These are phyloP conservation scores for Debaryomyces psychrophilus DNA, from an alignment of 1,139 yeast genomes.

Conservation along the genomic window DNA sequence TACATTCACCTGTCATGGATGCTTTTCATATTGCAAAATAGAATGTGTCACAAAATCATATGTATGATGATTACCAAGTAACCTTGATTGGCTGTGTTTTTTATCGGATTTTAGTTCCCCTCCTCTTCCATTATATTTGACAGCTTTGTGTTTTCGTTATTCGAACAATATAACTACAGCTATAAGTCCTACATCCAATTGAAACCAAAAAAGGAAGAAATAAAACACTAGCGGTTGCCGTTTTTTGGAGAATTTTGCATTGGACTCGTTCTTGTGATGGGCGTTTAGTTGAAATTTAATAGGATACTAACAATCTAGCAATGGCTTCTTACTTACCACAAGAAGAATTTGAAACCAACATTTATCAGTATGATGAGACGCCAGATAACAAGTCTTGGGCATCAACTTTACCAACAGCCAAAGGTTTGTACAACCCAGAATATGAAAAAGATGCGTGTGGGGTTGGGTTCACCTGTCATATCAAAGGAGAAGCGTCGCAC, in stretches of 20 bases:
- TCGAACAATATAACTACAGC: neutral
- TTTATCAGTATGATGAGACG: conserved; percentile 71
- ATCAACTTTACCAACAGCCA: conserved; percentile 77
- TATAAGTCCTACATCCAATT: neutral
- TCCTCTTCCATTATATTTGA: conserved; percentile 1
- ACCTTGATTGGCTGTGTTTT: conserved; percentile 3
- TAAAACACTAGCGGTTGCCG: neutral
- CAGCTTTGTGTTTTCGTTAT: neutral
- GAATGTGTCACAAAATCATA: conserved; percentile 4
- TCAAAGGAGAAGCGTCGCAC: conserved; percentile 86
- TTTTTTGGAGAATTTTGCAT: neutral
- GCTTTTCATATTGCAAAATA: neutral
- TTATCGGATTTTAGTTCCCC: conserved; percentile 6
- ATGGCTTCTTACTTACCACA: conserved; percentile 45
- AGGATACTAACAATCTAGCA: conserved; percentile 5
- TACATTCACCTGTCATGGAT: neutral
- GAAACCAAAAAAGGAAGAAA: neutral
- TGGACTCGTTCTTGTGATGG: neutral
- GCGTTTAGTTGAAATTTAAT: neutral
- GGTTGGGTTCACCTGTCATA: conserved; percentile 95
- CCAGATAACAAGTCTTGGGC: conserved; percentile 92
- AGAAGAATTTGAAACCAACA: conserved; percentile 42
- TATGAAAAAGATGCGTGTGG: conserved; percentile 98
- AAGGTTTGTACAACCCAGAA: conserved; percentile 93
- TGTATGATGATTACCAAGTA: neutral